Evolutionary conservation across 768 basidiomycete species (phyloP), one percentile per base, ranked within the genome.

Genomic region (Termitomyces bulborhizus): DNA sequence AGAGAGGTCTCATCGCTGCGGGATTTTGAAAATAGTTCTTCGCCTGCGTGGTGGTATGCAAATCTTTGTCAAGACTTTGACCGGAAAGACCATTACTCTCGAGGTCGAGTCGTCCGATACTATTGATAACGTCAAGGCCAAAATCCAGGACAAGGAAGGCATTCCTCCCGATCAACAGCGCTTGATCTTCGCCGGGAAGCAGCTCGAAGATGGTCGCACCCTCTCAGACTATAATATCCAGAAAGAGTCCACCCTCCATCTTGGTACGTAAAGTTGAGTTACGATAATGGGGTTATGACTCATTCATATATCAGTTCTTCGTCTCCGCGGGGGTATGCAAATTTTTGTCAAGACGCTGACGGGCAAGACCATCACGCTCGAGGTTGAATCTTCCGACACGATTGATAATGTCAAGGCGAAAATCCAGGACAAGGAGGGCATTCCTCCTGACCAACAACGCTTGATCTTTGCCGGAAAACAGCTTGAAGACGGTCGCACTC

Each of bases 211-310:
- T 54, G 71, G 71, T 1, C 67, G 71, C 7, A 71, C 69, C 15
- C 66, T 70, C 11, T 81, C 83, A 0, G 84, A 63, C 24, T 63
- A 63, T 37, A 63, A 63, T 16, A 63, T 63, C 4, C 62, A 63
- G 62, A 85, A 86, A 66, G 85, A 86, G 71, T 79, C 80, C 8
- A 89, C 87, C 40, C 75, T 90, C 53, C 77, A 86, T 51, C 70
- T 72, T 3, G 62, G 62, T 60, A 47, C 53, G 62, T 53, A 27
- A 13, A 45, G 11, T 31, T 21, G 4, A 13, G 15, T 11, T 7
- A 31, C 40, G 29, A 60, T 37, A 57, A 53, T 60, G 36, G 46
- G 53, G 46, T 2, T 5, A 18, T 48, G 6, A 51, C 29, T 42
- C 21, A 40, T 46, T 0, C 32, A 6, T 26, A 31, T 3, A 7